phyloP scores from a whole-genome alignment of 2,329 filamentous ascomycete genomes.

The Raffaelea arxii region DNA sequence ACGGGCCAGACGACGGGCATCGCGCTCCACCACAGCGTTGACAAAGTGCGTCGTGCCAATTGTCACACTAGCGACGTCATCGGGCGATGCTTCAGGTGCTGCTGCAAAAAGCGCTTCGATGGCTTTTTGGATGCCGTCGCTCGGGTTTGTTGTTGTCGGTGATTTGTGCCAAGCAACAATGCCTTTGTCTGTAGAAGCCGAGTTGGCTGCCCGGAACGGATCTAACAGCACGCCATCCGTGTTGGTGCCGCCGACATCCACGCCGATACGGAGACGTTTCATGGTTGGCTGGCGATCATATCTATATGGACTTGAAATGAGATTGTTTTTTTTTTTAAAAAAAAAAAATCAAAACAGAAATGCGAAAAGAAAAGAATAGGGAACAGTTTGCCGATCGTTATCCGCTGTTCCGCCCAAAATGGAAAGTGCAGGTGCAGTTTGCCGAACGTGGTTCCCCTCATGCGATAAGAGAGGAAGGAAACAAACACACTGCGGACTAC shows the following conservation, averaged over 20 bases:
- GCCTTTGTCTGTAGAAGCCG: conserved; percentile 29
- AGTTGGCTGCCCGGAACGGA: conserved; percentile 22
- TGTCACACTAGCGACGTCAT: conserved; percentile 35
- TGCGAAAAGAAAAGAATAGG: no score
- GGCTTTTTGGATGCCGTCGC: conserved; percentile 33
- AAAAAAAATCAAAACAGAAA: background rate
- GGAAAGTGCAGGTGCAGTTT: no score
- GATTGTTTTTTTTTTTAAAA: background rate
- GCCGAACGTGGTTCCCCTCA: no score
- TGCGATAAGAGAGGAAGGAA: no score
- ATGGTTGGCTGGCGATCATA: background rate
- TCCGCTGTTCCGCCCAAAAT: no score
- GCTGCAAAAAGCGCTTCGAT: conserved; percentile 32
- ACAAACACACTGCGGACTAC: no score
- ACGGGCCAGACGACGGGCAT: conserved; percentile 33
- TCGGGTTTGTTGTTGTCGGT: conserved; percentile 37
- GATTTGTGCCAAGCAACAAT: conserved; percentile 41
- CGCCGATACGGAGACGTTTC: conserved; percentile 27
- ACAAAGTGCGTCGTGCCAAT: conserved; percentile 50
- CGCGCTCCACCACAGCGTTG: conserved; percentile 47
- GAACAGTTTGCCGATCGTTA: no score
- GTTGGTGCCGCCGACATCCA: conserved; percentile 40
- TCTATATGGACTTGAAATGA: no score
- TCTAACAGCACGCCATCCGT: conserved; percentile 44
- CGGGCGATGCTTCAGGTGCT: conserved; percentile 21